Conservation (phyloP, 1,284 basidiomycete species). For the Naganishia sp. region DNA sequence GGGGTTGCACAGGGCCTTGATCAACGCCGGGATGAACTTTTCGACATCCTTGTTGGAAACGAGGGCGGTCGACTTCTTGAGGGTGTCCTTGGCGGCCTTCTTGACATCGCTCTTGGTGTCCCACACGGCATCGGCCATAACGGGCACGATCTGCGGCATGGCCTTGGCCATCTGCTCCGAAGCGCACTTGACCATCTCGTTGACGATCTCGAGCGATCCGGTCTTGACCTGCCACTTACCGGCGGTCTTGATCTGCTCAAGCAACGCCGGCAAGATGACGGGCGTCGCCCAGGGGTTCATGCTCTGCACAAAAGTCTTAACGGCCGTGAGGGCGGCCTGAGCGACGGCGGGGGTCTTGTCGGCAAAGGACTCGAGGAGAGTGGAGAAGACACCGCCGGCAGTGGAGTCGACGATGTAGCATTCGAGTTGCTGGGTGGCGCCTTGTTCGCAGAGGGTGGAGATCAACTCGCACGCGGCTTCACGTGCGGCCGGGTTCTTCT, state of each 20-base stretch:
- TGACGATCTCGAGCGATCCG: conserved; percentile 78
- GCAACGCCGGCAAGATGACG: conserved; percentile 83
- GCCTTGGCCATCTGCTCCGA: conserved; percentile 83
- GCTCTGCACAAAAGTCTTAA: conserved; percentile 72
- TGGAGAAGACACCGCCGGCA: conserved; percentile 69
- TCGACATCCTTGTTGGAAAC: conserved; percentile 95
- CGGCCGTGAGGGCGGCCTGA: conserved; percentile 80
- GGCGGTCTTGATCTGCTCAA: conserved; percentile 91
- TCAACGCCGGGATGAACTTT: conserved; percentile 94
- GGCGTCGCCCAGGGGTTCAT: conserved; percentile 90
- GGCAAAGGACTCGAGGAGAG: conserved; percentile 83
- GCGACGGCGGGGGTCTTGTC: conserved; percentile 76
- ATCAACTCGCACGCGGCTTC: conserved; percentile 52
- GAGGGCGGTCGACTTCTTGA: conserved; percentile 89
- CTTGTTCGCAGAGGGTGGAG: conserved; percentile 67
- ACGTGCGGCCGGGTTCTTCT: conserved; percentile 58
- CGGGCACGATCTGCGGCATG: conserved; percentile 94
- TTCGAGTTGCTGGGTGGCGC: conserved; percentile 82
- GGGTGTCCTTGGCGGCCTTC: conserved; percentile 93
- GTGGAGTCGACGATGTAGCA: conserved; percentile 77
- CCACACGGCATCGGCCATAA: conserved; percentile 96
- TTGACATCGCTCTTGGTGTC: conserved; percentile 99
- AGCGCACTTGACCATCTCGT: conserved; percentile 84
- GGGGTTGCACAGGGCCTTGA: conserved; percentile 97
- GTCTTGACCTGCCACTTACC: conserved; percentile 99